Evolutionary conservation across 164 flowering plant species (phyloP).

Genomic region (Chloranthus sessilifolius): DNA sequence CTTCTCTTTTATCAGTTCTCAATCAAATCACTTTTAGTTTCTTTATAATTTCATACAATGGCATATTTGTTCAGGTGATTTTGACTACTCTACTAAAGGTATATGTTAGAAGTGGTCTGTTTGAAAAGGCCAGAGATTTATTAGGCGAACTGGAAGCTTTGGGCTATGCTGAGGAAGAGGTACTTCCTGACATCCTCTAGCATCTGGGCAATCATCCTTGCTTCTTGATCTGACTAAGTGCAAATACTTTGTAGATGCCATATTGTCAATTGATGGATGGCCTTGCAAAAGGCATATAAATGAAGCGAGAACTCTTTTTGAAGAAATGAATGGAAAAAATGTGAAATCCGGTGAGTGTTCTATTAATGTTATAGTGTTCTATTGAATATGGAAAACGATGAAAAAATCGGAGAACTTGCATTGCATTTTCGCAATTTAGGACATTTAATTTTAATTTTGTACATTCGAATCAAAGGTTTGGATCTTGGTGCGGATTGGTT

Average conservation of each 20-base stretch:
- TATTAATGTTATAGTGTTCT: background rate
- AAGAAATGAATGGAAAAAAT: slow-evolving; percentile 47
- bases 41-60: slow-evolving; percentile 8
- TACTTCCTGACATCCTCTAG: slow-evolving; percentile 12
- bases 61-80: too few relatives aligned
- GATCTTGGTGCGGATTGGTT: too few relatives aligned
- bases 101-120: slow-evolving; percentile 78
- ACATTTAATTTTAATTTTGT: too few relatives aligned
- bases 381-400: too few relatives aligned
- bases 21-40: too few relatives aligned
- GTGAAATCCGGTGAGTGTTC: slow-evolving; percentile 55
- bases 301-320: slow-evolving; percentile 75
- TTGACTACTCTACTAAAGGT: slow-evolving; percentile 82
- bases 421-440: too few relatives aligned
- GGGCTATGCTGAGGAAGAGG: slow-evolving; percentile 87
- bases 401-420: too few relatives aligned
- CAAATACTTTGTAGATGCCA: slow-evolving; percentile 55
- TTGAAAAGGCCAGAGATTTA: slow-evolving; percentile 68
- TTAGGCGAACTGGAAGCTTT: slow-evolving; percentile 53
- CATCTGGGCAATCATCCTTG: slow-evolving; percentile 1
- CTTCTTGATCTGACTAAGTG: background rate
- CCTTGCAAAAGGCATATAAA: slow-evolving; percentile 61
- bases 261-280: slow-evolving; percentile 91
- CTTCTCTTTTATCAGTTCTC: too few relatives aligned
- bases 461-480: too few relatives aligned